Base-by-base conservation (phyloP, 2,329 filamentous ascomycete species). In the Cercospora janseana region DNA sequence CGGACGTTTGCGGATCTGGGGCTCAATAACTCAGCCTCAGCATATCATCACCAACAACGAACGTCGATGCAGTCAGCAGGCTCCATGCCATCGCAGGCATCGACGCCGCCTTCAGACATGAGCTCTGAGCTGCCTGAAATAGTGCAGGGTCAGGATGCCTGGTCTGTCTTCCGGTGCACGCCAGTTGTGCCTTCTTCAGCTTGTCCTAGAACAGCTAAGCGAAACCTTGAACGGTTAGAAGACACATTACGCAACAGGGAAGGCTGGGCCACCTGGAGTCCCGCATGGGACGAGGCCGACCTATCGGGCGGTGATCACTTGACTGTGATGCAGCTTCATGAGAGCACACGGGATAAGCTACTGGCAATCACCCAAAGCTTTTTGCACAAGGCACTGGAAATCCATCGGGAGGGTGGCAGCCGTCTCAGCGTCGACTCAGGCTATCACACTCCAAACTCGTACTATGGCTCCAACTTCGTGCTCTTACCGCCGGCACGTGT, bases 291-390 rank as follows among this genome's bases (percentile, higher is more conserved):
- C 38, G 75, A 78, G 24, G 59, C 69, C 6, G 75, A 78, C 46
- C 71, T 73, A 44, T 68, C 72, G 15, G 70, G 69, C n/a, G 70
- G 70, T 26, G 72, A 76, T 23, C 69, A 72, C 32, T 64, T 79
- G 32, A 68, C 68, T 4, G 74, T 78, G 9, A 71, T 75, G 60
- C 73, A 71, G 27, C 62, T 79, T 41, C 74, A 76, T 37, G 76
- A 78, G 48, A 70, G 76, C 35, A 83, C 82, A 2, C 76, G 84
- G 24, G 85, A 88, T 64, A 83, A 82, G 63, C 78, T 87, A 60
- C 75, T 86, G n/a, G 83, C 82, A 41, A 86, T 87, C 54, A 86
- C 83, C 0, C 84, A 87, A 64, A 80, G 75, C 32, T 87, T 86
- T 63, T 70, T 87, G 6, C 81, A 86, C 67, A 87, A 85, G 61